A percentile compares a stretch with the other conserved stretches of the same genome.
These are phyloP conservation scores for Neofusicoccum umdonicola DNA, from an alignment of 2,329 filamentous ascomycete species.

Conservation along the genomic window DNA sequence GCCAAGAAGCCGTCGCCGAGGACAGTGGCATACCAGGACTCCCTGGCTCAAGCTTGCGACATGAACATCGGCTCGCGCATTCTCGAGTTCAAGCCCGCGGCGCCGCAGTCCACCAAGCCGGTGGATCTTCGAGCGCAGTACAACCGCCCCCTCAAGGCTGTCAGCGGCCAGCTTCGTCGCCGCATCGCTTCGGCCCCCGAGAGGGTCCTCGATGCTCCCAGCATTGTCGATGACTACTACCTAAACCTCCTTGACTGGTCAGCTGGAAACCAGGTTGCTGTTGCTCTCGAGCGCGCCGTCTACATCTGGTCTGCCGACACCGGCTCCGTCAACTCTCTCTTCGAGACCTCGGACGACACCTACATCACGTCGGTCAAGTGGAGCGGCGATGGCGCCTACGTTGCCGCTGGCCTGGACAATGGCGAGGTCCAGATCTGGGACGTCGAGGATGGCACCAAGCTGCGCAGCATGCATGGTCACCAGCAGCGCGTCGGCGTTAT, in stretches of 20 bases:
- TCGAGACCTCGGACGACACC: slow-evolving; percentile 85
- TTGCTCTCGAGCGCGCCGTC: slow-evolving; percentile 92
- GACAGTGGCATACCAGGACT: slow-evolving; percentile 87
- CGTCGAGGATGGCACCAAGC: slow-evolving; percentile 88
- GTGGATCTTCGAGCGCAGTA: slow-evolving; percentile 97
- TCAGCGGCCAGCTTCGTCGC: slow-evolving; percentile 80
- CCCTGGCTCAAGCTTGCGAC: slow-evolving; percentile 84
- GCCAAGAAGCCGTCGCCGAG: slow-evolving; percentile 82
- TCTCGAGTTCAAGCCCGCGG: slow-evolving; percentile 94
- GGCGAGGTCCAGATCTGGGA: slow-evolving; percentile 99
- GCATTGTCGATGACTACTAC: slow-evolving; percentile 97
- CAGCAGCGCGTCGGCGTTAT: slow-evolving; percentile 96
- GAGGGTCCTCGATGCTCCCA: slow-evolving; percentile 92
- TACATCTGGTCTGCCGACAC: slow-evolving; percentile 98
- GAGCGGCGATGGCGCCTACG: slow-evolving; percentile 95
- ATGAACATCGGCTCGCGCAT: slow-evolving; percentile 93
- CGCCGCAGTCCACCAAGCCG: slow-evolving; percentile 97
- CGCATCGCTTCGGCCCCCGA: slow-evolving; percentile 93
- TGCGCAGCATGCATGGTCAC: slow-evolving; percentile 97
- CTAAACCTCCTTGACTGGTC: slow-evolving; percentile 99
- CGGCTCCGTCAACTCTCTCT: slow-evolving; percentile 80
- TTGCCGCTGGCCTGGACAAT: slow-evolving; percentile 88
- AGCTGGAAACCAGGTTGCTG: slow-evolving; percentile 94
- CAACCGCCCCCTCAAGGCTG: slow-evolving; percentile 87
- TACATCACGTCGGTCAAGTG: slow-evolving; percentile 99